These are phyloP conservation scores for Leishmania gerbilli DNA, from an alignment of 208 protist genomes.

Conservation along the genomic window DNA sequence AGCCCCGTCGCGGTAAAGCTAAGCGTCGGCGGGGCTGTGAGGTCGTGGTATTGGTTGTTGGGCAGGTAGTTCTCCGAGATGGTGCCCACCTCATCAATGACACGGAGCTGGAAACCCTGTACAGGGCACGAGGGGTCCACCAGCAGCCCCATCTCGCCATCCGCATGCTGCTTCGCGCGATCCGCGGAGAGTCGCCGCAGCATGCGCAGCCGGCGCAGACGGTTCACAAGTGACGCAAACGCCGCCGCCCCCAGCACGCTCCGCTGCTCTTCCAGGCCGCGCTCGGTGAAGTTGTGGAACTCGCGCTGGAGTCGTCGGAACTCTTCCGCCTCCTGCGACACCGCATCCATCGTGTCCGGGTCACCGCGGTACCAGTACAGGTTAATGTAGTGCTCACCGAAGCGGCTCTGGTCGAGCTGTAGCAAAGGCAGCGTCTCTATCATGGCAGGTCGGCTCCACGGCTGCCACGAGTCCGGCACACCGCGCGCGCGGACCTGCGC, in stretches of 20 bases:
- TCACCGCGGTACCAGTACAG: constrained; percentile 85
- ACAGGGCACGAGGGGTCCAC: constrained; percentile 59
- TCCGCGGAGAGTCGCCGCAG: constrained; percentile 51
- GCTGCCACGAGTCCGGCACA: constrained; percentile 69
- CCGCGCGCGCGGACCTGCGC: constrained; percentile 57
- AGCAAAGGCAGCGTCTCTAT: constrained; percentile 74
- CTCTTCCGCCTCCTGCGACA: constrained; percentile 39
- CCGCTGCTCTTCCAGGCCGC: constrained; percentile 63
- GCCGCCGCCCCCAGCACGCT: constrained; percentile 41
- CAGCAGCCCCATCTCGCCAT: constrained; percentile 59
- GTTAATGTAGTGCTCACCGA: constrained; percentile 93
- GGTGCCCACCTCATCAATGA: constrained; percentile 67
- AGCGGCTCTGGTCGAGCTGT: constrained; percentile 77
- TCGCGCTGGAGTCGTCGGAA: constrained; percentile 61
- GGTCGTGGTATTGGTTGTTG: constrained; percentile 15
- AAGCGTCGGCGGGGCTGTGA: constrained; percentile 19
- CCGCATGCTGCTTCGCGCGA: constrained; percentile 38
- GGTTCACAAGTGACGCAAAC: constrained; percentile 42
- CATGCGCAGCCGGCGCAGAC: constrained; percentile 39
- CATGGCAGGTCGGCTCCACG: constrained; percentile 59
- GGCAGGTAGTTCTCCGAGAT: constrained; percentile 28
- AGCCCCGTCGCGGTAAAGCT: constrained; percentile 78
- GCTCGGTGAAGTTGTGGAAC: constrained; percentile 59
- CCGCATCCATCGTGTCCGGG: constrained; percentile 13
- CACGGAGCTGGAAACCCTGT: constrained; percentile 71